Evolutionary conservation across 1,284 basidiomycete genomes (phyloP).

Genomic region (Pseudozyma tsukubaensis): DNA sequence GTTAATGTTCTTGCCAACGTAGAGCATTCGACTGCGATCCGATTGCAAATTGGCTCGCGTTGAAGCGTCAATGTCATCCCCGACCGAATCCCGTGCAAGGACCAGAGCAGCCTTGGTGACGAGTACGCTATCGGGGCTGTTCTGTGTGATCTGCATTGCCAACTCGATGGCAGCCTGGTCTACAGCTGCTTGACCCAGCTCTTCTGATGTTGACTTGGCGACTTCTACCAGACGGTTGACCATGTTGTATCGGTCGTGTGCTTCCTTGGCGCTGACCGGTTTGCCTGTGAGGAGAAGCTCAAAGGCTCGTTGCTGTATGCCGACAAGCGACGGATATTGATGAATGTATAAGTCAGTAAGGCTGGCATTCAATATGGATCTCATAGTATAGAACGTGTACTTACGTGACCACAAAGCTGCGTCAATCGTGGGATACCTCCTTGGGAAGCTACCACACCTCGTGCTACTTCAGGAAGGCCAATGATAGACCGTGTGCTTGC

Average conservation of each 20-base stretch:
- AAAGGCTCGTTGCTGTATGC: slow-evolving; percentile 75
- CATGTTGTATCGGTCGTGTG: slow-evolving; percentile 78
- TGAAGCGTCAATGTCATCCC: slow-evolving; percentile 74
- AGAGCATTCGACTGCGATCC: slow-evolving; percentile 74
- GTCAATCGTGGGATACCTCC: slow-evolving; percentile 74
- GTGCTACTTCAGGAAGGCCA: slow-evolving; percentile 82
- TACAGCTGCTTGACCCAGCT: slow-evolving; percentile 74
- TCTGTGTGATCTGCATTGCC: slow-evolving; percentile 75
- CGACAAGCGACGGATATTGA: neutral
- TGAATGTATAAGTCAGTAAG: neutral
- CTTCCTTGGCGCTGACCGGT: slow-evolving; percentile 77
- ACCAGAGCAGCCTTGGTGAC: slow-evolving; percentile 75
- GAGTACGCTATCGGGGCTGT: slow-evolving; percentile 84
- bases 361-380: too few species aligned
- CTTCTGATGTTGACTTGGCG: slow-evolving; percentile 71
- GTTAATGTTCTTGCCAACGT: slow-evolving; percentile 79
- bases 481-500: slow-evolving; percentile 79
- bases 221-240: slow-evolving; percentile 59
- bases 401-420: slow-evolving; percentile 56
- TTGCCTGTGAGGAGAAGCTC: slow-evolving; percentile 82
- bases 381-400: neutral
- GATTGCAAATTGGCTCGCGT: slow-evolving; percentile 73
- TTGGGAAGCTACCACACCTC: slow-evolving; percentile 80
- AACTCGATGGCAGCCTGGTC: slow-evolving; percentile 75
- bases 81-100: slow-evolving; percentile 44